These are phyloP conservation scores for Boletus vinaceobasis DNA, from an alignment of 768 basidiomycete genomes.

Conservation along the genomic window DNA sequence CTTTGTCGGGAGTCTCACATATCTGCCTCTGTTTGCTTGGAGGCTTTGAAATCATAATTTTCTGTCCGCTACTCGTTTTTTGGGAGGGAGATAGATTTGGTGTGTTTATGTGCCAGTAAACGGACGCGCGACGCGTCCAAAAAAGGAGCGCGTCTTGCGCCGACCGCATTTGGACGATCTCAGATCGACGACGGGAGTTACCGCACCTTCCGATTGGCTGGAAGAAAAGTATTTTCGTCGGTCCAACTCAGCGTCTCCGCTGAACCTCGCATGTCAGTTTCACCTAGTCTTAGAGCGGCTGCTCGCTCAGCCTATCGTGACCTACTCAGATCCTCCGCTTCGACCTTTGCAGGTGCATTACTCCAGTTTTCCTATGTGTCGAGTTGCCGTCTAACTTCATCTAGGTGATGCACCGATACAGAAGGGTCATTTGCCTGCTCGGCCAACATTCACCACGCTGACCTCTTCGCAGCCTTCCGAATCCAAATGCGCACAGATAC, in stretches of 20 bases:
- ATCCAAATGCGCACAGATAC: constrained; percentile 60
- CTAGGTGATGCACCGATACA: constrained; percentile 58
- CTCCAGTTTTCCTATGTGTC: neutral
- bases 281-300: constrained; percentile 55
- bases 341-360: constrained; percentile 60
- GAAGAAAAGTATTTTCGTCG: neutral
- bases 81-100: constrained; percentile 25
- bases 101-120: constrained; percentile 26
- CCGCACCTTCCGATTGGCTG: constrained; percentile 15
- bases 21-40: constrained; percentile 13
- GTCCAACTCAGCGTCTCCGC: neutral
- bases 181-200: constrained; percentile 27
- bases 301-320: constrained; percentile 75
- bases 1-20: constrained; percentile 14
- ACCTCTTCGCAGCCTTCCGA: constrained; percentile 57
- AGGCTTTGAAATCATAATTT: constrained; percentile 23
- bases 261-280: constrained; percentile 45
- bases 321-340: constrained; percentile 60
- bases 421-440: constrained; percentile 34
- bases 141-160: constrained; percentile 41
- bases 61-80: constrained; percentile 30
- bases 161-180: constrained; percentile 32
- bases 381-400: neutral
- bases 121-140: constrained; percentile 32
- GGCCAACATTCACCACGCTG: neutral